phyloP scores from a whole-genome alignment of 345 rosid genomes.

The Anacardium occidentale region DNA sequence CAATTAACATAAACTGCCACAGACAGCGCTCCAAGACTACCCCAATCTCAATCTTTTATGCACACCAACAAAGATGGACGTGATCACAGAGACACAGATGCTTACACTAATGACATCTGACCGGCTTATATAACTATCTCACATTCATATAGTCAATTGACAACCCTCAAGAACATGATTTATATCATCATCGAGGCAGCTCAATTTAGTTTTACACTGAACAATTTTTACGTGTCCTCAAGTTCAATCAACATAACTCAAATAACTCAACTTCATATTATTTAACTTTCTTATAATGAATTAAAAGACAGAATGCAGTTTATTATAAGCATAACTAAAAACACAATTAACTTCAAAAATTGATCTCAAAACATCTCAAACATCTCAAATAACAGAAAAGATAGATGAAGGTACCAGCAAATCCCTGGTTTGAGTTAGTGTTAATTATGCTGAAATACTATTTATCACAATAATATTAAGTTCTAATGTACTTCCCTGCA shows the following conservation, averaged over 20 bases:
- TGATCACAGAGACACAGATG: conserved; percentile 1
- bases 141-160: neutral
- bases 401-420: neutral
- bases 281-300: too few species aligned
- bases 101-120: neutral
- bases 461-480: too few species aligned
- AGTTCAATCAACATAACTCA: too few species aligned
- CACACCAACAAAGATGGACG: neutral
- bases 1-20: neutral
- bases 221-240: too few species aligned
- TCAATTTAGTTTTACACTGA: neutral
- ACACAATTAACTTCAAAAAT: neutral
- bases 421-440: neutral
- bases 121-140: neutral
- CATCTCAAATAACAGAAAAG: neutral
- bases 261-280: too few species aligned
- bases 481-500: too few species aligned
- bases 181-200: neutral
- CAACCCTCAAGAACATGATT: neutral
- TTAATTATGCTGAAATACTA: neutral
- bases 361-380: neutral
- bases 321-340: too few species aligned
- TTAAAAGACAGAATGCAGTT: too few species aligned
- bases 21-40: conserved; percentile 1
- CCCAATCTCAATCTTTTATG: neutral